Percentiles rank a stretch among this genome's conserved stretches.
Conservation (phyloP, 306 rosid species). For the Calophaca sinica region DNA sequence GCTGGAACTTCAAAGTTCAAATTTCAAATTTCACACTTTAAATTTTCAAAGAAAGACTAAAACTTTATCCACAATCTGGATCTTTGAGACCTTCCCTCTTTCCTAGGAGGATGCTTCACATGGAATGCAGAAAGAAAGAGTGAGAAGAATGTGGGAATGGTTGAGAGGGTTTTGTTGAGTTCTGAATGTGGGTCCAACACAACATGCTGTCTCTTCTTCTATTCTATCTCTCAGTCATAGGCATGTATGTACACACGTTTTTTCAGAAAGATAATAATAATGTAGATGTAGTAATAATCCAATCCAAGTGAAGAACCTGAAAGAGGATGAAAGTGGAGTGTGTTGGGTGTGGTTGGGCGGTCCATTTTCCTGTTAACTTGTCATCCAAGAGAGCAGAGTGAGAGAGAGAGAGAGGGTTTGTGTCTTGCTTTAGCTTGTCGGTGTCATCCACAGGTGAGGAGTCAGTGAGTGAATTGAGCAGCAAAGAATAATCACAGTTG, state of each 20-base stretch:
- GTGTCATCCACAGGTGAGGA: conserved; percentile 50
- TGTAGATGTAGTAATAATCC: neutral
- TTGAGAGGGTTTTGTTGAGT: conserved; percentile 50
- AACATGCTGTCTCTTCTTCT: conserved; percentile 38
- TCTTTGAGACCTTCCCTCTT: conserved; percentile 33
- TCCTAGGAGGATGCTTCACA: conserved; percentile 42
- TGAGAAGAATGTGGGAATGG: conserved; percentile 32
- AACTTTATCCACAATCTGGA: conserved; percentile 20
- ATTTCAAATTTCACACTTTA: neutral
- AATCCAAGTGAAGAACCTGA: neutral
- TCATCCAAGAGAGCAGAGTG: conserved; percentile 48
- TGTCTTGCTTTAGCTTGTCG: conserved; percentile 47
- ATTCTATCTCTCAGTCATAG: conserved; percentile 3
- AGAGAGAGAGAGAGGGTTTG: neutral
- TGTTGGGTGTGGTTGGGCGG: conserved; percentile 56
- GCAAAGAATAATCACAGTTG: conserved; percentile 64
- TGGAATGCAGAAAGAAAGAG: conserved; percentile 55
- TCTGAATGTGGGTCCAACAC: conserved; percentile 68
- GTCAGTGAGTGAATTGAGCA: conserved; percentile 47
- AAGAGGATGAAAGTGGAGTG: conserved; percentile 21
- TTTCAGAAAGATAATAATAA: conserved; percentile 16
- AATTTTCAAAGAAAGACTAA: conserved; percentile 27
- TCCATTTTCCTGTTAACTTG: conserved; percentile 55
- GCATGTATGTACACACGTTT: neutral
- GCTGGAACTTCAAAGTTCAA: conserved; percentile 30